These are phyloP conservation scores for Hexamita inflata DNA, from an alignment of 208 protist genomes.

Conservation along the genomic window DNA sequence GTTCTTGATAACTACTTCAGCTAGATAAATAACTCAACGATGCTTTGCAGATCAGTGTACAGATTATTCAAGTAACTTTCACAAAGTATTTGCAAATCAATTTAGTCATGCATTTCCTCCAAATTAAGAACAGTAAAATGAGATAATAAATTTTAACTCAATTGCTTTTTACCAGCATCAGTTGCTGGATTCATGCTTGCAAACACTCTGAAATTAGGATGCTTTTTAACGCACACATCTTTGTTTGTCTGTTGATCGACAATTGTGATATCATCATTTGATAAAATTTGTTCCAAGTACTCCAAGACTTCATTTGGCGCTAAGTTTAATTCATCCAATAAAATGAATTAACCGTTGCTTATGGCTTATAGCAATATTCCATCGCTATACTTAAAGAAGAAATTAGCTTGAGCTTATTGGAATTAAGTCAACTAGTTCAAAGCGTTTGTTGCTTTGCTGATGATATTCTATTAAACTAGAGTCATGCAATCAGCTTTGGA, in stretches of 20 bases:
- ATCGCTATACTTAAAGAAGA: conserved; percentile 93
- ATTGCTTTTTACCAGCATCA: conserved; percentile 96
- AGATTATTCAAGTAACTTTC: neutral
- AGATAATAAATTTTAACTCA: conserved; percentile 69
- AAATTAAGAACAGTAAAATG: conserved; percentile 96
- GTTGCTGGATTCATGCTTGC: conserved; percentile 99
- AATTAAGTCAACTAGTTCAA: too few relatives aligned
- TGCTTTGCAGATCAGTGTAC: neutral
- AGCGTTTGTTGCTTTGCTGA: too few relatives aligned
- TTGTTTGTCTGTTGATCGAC: conserved; percentile 50
- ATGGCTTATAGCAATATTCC: conserved; percentile 75
- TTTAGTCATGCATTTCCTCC: conserved; percentile 66
- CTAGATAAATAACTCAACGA: neutral
- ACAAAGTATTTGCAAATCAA: conserved; percentile 64
- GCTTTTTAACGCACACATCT: conserved; percentile 57
- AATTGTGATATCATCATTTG: conserved; percentile 60
- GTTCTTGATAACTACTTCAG: neutral
- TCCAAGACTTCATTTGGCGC: conserved; percentile 87
- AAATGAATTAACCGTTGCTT: conserved; percentile 86
- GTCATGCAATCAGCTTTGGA: too few relatives aligned
- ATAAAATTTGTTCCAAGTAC: conserved; percentile 38
- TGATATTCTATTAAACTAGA: too few relatives aligned
- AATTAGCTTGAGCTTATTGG: too few relatives aligned
- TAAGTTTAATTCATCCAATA: conserved; percentile 99
- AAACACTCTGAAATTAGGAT: conserved; percentile 95